Base-by-base conservation (phyloP, 495 filamentous ascomycete species). In the Mytilinidion resinicola region DNA sequence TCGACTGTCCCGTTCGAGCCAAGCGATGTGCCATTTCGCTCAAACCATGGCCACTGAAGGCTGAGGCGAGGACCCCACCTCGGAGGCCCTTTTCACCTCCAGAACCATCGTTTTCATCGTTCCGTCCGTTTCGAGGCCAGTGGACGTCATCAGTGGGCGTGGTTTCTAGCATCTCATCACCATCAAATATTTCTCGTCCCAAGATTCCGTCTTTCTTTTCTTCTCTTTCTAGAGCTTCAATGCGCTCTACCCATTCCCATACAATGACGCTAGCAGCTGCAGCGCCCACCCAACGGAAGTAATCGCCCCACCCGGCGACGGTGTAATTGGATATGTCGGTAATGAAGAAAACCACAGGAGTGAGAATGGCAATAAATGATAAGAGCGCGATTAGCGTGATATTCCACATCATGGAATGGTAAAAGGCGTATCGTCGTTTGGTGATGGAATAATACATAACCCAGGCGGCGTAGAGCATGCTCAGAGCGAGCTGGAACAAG, bases 161-260 rank as follows among this genome's bases (percentile, higher is more conserved):
- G 20, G 85, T 76, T 20, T 95, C 90, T 37, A 95, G 74, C 89
- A 95, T 95, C 70, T 98, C 93, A 63, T 98, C 93, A 12, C 92
- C 95, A 66, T 97, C 93, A 62, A 96, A 97, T 0, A 97, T 83
- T 68, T 98, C 93, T 59, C 93, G 77, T 17, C 93, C 93, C 3
- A 98, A 77, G 21, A 98, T 92, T 9, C 93, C 95, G 59, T 96
- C 93, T 70, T 95, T 96, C 66, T 89, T 89, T 65, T 98, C 93
- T 67, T 98, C 92, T 52, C 93, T 82, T 72, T 98, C 93, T 49
- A 98, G 73, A 0, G 90, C 90, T 70, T 98, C 93, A 53, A 98
- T 98, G n/a, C 95, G 81, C 70, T 98, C 93, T 15, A 98, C 93
- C 93, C 93, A 98, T 71, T 98, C 93, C 93, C 93, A 98, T 1